Evolutionary conservation across 148 eudicot species (phyloP), one percentile per base, ranked within the genome.

Genomic region (Selenicereus undatus): DNA sequence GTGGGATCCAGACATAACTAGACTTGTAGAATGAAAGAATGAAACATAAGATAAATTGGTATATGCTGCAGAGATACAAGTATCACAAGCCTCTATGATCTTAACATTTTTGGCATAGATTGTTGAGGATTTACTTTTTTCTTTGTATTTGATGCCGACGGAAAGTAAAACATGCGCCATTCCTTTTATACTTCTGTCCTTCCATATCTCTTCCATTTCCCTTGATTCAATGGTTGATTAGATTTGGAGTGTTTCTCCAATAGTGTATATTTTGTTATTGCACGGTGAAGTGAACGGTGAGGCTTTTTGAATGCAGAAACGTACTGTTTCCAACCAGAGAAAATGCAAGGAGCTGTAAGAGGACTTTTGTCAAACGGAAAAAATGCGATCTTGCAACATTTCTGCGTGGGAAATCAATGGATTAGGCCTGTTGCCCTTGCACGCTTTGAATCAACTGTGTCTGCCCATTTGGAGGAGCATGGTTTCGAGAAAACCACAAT

Each of bases 401-500:
- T 93, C 48, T 91, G 94, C 45, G 66, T 94, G 83, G 93, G 82
- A 52, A 88, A 86, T 79, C 95, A 94, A 42, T 88, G 81, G 22
- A 16, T 86, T 81, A 88, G 88, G 80, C 91, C 97, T 16, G 68
- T 89, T 76, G 62, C 91, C 75, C 86, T 86, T 80, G 68, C 91
- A 71, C 93, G 99, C 50, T 84, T 83, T 16, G 94, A 94, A 83
- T 89, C 99, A 24, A 80, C 88, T 84, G 82, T 86, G 18, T 21
- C 97, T 77, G 89, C 99, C 68, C 84, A 84, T 39, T 90, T 90
- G 0, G 99, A 97, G 80, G 98, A 97, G 82, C 95, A 92, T 87
- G 99, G 99, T 68, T 97, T 97, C 82, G 99, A 97, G 83, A 94
- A 92, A 88, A 92, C 99, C 81, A 94, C 92, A 1, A 97, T 97